phyloP scores from a whole-genome alignment of 208 protist genomes.

The Wallacemonas sp. region DNA sequence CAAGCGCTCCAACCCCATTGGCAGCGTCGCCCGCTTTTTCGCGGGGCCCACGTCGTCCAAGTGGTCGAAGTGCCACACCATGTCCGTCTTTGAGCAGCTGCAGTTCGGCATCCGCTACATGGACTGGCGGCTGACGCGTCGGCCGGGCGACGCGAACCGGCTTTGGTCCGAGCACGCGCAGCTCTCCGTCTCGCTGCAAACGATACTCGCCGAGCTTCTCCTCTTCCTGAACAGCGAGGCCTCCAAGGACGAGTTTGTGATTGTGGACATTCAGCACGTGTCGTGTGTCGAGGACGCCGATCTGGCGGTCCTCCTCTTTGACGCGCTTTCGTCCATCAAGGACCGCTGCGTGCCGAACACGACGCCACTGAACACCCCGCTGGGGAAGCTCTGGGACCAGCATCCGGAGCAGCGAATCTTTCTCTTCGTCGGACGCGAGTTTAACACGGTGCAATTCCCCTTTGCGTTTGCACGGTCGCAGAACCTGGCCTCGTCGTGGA shows the following conservation, averaged over 20 bases:
- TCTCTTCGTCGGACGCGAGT: conserved; percentile 37
- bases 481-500: conserved; percentile 40
- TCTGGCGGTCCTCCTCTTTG: conserved; percentile 24
- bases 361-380: conserved; percentile 28
- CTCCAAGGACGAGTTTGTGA: conserved; percentile 40
- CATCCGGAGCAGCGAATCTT: conserved; percentile 39
- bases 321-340: conserved; percentile 23
- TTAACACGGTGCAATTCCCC: conserved; percentile 14
- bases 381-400: conserved; percentile 30
- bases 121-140: conserved; percentile 35
- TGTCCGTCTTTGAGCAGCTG: conserved; percentile 48
- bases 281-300: conserved; percentile 20
- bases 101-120: conserved; percentile 53
- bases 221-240: conserved; percentile 26
- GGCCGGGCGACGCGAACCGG: neutral
- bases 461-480: conserved; percentile 23
- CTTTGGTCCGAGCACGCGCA: conserved; percentile 46
- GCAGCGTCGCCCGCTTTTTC: conserved; percentile 29
- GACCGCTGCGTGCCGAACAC: conserved; percentile 31
- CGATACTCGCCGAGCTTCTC: conserved; percentile 28
- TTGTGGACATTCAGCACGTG: conserved; percentile 65
- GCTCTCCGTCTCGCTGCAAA: conserved; percentile 31
- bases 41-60: conserved; percentile 15
- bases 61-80: conserved; percentile 56
- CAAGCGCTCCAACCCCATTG: conserved; percentile 3